Percentiles rank a stretch among this genome's conserved stretches.
These are phyloP conservation scores for Sphaerosporella brunnea DNA, from an alignment of 495 filamentous ascomycete genomes.

Conservation along the genomic window DNA sequence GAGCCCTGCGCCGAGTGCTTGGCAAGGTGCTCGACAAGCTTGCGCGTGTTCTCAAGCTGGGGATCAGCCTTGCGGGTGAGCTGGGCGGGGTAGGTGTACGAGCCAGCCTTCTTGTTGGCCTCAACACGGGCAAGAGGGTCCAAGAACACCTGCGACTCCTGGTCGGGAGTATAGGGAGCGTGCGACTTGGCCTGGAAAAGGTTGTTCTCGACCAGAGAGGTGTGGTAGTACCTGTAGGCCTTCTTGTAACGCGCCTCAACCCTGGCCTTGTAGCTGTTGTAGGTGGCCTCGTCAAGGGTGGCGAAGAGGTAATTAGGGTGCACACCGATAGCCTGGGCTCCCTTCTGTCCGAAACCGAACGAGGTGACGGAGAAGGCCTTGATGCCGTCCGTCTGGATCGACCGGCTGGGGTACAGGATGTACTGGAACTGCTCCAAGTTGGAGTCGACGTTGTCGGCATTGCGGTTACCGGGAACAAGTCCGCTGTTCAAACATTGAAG, in stretches of 20 bases:
- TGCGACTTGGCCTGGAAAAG: constrained; percentile 90
- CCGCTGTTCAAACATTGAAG: constrained; percentile 86
- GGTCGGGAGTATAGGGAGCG: constrained; percentile 75
- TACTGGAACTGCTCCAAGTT: constrained; percentile 94
- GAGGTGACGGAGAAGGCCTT: constrained; percentile 98
- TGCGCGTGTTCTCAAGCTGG: constrained; percentile 43
- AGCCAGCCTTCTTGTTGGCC: constrained; percentile 62
- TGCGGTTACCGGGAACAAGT: constrained; percentile 89
- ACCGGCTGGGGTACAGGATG: constrained; percentile 88
- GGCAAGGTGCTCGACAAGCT: constrained; percentile 63
- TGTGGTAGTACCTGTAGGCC: constrained; percentile 95
- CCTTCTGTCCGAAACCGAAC: constrained; percentile 98
- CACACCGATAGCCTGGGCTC: constrained; percentile 89
- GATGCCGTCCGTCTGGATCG: constrained; percentile 92
- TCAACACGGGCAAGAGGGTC: constrained; percentile 85
- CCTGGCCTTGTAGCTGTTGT: constrained; percentile 64
- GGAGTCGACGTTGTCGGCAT: constrained; percentile 93
- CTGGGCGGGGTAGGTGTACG: constrained; percentile 51
- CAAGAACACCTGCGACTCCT: constrained; percentile 71
- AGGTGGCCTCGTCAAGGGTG: constrained; percentile 73
- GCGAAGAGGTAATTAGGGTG: constrained; percentile 93
- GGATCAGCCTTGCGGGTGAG: constrained; percentile 42
- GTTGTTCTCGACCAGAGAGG: constrained; percentile 88
- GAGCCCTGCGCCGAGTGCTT: constrained; percentile 42
- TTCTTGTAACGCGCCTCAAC: constrained; percentile 89